These are phyloP conservation scores for Ampelomyces quisqualis DNA, from an alignment of 2,329 filamentous ascomycete genomes.

Conservation along the genomic window DNA sequence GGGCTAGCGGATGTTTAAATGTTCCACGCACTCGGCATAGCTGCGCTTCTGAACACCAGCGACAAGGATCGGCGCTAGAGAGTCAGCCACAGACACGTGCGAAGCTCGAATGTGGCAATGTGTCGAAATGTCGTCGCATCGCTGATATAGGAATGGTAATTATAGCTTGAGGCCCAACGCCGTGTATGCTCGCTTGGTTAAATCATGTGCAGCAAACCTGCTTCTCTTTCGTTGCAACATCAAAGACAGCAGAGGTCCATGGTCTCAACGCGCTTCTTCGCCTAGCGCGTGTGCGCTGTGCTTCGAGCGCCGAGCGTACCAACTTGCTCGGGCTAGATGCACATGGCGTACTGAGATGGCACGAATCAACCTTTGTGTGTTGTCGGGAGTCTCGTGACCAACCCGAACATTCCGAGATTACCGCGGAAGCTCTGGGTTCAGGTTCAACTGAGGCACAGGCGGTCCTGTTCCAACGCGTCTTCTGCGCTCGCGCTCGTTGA, in stretches of 20 bases:
- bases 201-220: neutral
- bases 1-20: slow-evolving; percentile 2
- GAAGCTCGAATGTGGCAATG: neutral
- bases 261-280: neutral
- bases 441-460: slow-evolving; percentile 42
- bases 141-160: neutral
- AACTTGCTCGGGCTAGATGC: neutral
- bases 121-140: neutral
- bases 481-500: slow-evolving; percentile 60
- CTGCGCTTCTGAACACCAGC: slow-evolving; percentile 1
- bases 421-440: slow-evolving; percentile 24
- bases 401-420: slow-evolving; percentile 7
- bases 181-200: slow-evolving; percentile 4
- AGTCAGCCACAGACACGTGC: neutral
- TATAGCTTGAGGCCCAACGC: slow-evolving; percentile 3
- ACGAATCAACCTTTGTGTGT: neutral
- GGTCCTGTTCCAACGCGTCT: slow-evolving; percentile 63
- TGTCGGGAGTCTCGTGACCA: neutral
- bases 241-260: slow-evolving; percentile 2
- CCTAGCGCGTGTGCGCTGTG: neutral
- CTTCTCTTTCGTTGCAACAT: neutral
- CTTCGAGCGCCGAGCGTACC: neutral
- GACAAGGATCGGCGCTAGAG: neutral
- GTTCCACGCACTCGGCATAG: slow-evolving; percentile 5
- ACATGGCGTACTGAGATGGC: neutral